Base-by-base conservation (phyloP, 192 early-diverging fungal genomes). In the Entophlyctis luteolus region DNA sequence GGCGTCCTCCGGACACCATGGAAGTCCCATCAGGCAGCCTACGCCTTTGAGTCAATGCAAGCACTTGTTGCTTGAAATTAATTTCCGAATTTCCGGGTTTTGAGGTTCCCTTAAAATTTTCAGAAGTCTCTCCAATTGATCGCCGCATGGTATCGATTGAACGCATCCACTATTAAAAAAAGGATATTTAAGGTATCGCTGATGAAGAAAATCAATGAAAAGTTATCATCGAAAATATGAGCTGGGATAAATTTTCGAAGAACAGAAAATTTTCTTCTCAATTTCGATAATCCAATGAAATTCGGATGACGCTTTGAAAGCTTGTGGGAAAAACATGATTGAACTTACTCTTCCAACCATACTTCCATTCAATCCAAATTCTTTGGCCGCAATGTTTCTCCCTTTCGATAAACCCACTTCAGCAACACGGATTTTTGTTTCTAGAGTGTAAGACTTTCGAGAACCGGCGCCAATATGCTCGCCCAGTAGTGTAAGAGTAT, bases 341-440 rank as follows among this genome's bases (percentile, higher is more conserved):
- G 2, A 6, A 34, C 63, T 66, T 52, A 66, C 63, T 52, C 63
- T 14, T 18, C 63, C 63, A 47, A 66, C 63, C 63, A 66, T 66
- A 23, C 27, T 33, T 38, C 18, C 49, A 37, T 66, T 66, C n/a
- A 66, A 27, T 12, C 63, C 63, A 55, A 23, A 54, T 52, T 55
- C 50, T 37, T 66, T 66, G 1, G 63, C 63, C 5, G 63, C 63
- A 14, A 55, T 39, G 31, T 66, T 66, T 38, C 63, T 1, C 12
- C 63, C 63, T 33, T 54, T 52, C 36, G 35, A 32, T 8, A 66
- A 33, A 6, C 49, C 63, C 14, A 2, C 3, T 27, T 53, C 52
- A 4, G 63, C 63, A 14, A 66, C 50, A 4, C 55, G 36, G 4
- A 66, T 66, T 34, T 66, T 66, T 34, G 23, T 66, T 8, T 66